A percentile compares a stretch with the other conserved stretches of the same genome.
These are phyloP conservation scores for Pseudozyma thailandica DNA, from an alignment of 1,284 basidiomycete species.

Conservation along the genomic window DNA sequence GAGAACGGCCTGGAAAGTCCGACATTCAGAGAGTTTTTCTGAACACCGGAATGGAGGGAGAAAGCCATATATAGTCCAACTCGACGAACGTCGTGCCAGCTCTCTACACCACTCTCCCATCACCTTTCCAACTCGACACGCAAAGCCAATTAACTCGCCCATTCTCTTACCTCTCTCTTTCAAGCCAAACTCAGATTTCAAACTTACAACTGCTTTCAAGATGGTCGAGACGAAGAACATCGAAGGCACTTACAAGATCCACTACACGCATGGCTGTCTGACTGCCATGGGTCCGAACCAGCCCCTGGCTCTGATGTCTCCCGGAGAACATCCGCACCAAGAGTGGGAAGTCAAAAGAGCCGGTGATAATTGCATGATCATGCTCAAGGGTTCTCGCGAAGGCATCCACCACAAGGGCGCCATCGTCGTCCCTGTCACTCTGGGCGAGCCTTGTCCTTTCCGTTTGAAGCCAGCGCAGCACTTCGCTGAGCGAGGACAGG, in stretches of 20 bases:
- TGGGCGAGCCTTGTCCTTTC: neutral
- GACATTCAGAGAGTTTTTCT: too few relatives aligned
- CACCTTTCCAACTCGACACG: too few relatives aligned
- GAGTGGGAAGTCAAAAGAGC: constrained; percentile 13
- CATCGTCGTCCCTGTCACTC: neutral
- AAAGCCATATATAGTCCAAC: too few relatives aligned
- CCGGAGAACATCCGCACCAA: neutral
- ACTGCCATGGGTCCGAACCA: neutral
- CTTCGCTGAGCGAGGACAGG: neutral
- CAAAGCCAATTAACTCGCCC: too few relatives aligned
- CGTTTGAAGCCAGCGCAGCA: neutral
- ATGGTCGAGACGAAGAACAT: constrained; percentile 11
- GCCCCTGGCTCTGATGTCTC: neutral
- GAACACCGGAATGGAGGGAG: too few relatives aligned
- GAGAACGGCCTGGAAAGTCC: too few relatives aligned
- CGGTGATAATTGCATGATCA: constrained; percentile 2
- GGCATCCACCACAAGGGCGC: constrained; percentile 2
- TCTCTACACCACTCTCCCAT: too few relatives aligned
- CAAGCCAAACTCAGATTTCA: too few relatives aligned
- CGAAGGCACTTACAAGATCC: constrained; percentile 18
- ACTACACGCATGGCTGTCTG: constrained; percentile 7
- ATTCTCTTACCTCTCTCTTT: too few relatives aligned
- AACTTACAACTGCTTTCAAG: too few relatives aligned
- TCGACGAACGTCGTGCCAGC: too few relatives aligned
- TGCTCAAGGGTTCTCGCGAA: constrained; percentile 5